Conservation (phyloP, 1,284 basidiomycete genomes). For the Ustilago loliicola region DNA sequence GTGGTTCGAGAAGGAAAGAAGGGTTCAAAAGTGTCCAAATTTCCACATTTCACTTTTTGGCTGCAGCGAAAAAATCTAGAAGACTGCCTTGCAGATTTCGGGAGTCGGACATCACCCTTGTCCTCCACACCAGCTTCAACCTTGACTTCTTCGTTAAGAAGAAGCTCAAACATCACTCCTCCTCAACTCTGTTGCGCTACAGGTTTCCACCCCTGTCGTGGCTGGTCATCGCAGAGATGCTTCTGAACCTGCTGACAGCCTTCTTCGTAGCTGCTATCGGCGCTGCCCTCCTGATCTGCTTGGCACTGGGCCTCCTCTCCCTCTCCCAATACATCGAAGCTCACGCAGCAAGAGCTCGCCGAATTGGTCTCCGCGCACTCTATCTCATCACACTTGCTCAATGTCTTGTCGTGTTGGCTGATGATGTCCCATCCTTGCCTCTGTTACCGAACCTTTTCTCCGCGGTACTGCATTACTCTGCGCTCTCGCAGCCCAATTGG, state of each 20-base stretch:
- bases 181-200: too few relatives aligned
- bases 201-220: too few relatives aligned
- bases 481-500: slow-evolving; percentile 25
- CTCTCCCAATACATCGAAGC: slow-evolving; percentile 47
- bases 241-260: slow-evolving; percentile 24
- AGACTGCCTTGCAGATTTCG: slow-evolving; percentile 15
- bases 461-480: slow-evolving; percentile 18
- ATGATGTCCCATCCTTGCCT: slow-evolving; percentile 32
- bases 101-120: slow-evolving; percentile 17
- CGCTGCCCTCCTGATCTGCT: slow-evolving; percentile 12
- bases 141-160: background rate
- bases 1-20: slow-evolving; percentile 6
- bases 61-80: slow-evolving; percentile 8
- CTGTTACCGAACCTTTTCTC: slow-evolving; percentile 21
- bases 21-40: slow-evolving; percentile 33
- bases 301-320: slow-evolving; percentile 44
- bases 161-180: background rate
- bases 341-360: slow-evolving; percentile 32
- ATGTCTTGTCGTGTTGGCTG: slow-evolving; percentile 13
- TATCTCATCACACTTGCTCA: slow-evolving; percentile 4
- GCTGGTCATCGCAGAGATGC: slow-evolving; percentile 26
- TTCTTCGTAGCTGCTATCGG: slow-evolving; percentile 21
- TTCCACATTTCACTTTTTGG: background rate
- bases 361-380: slow-evolving; percentile 26
- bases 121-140: slow-evolving; percentile 9